Evolutionary conservation across 495 filamentous ascomycete species (phyloP).

Genomic region (Penicillium herquei): DNA sequence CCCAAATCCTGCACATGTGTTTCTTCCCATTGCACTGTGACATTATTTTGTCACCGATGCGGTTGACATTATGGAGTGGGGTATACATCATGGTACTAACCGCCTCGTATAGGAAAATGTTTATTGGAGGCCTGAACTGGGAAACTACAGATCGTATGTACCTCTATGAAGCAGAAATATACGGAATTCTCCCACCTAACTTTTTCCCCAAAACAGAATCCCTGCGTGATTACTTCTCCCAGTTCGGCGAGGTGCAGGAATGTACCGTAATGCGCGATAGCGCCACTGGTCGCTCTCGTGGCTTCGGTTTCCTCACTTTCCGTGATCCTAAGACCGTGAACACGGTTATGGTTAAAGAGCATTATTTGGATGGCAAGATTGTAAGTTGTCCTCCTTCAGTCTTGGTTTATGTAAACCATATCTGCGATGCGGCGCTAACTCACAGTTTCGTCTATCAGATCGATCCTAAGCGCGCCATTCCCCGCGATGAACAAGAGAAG

Average conservation of each 20-base stretch:
- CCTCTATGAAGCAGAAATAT: background rate
- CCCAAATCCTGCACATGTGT: background rate
- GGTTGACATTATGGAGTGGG: background rate
- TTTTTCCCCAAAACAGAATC: constrained; percentile 62
- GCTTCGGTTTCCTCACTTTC: constrained; percentile 97
- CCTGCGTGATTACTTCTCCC: constrained; percentile 96
- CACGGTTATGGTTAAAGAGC: constrained; percentile 99
- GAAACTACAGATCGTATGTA: constrained; percentile 94
- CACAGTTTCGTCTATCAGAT: constrained; percentile 59
- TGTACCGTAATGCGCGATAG: constrained; percentile 98
- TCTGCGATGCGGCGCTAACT: background rate
- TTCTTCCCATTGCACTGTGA: background rate
- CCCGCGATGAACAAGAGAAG: constrained; percentile 94
- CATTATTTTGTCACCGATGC: background rate
- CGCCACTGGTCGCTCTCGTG: constrained; percentile 86
- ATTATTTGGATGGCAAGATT: constrained; percentile 96
- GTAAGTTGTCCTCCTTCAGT: constrained; percentile 52
- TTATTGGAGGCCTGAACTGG: constrained; percentile 98
- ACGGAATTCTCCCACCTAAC: constrained; percentile 14
- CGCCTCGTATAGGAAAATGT: constrained; percentile 80
- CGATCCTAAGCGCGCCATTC: constrained; percentile 96
- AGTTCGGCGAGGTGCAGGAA: constrained; percentile 95
- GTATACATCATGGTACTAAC: constrained; percentile 17
- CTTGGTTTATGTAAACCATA: too few species aligned
- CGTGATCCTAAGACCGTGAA: constrained; percentile 96